Evolutionary conservation across 768 basidiomycete species (phyloP).

Genomic region (Coprinellus micaceus): DNA sequence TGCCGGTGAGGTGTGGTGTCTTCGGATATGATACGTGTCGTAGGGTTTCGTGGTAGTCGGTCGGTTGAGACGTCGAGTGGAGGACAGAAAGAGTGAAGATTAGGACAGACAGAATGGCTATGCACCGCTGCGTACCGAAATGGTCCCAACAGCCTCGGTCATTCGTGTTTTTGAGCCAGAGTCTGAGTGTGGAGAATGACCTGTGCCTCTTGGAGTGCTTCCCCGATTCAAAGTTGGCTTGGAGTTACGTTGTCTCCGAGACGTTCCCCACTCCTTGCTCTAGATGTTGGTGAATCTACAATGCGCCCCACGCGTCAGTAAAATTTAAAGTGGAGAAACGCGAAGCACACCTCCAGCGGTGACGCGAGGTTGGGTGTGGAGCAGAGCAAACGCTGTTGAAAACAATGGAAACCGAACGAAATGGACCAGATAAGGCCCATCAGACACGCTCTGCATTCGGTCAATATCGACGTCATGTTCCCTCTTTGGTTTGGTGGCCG

Average conservation of each 20-base stretch:
- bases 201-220: too few relatives aligned
- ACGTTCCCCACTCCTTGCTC: background rate
- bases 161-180: background rate
- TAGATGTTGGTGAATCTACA: background rate
- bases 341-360: too few relatives aligned
- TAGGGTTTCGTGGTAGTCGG: background rate
- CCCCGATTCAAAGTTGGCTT: too few relatives aligned
- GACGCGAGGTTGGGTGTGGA: background rate
- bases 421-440: background rate
- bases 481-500: background rate
- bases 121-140: slow-evolving; percentile 1
- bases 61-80: too few relatives aligned
- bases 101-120: background rate
- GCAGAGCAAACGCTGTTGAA: background rate
- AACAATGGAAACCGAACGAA: background rate
- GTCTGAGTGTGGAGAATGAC: background rate
- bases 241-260: background rate
- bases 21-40: background rate
- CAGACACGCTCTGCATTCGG: background rate
- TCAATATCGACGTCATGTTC: background rate
- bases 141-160: background rate
- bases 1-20: background rate
- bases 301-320: background rate
- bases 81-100: background rate
- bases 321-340: too few relatives aligned